A percentile compares a stretch with the other conserved stretches of the same genome.
phyloP scores from a whole-genome alignment of 257 asterid genomes.

The Capsicum baccatum region DNA sequence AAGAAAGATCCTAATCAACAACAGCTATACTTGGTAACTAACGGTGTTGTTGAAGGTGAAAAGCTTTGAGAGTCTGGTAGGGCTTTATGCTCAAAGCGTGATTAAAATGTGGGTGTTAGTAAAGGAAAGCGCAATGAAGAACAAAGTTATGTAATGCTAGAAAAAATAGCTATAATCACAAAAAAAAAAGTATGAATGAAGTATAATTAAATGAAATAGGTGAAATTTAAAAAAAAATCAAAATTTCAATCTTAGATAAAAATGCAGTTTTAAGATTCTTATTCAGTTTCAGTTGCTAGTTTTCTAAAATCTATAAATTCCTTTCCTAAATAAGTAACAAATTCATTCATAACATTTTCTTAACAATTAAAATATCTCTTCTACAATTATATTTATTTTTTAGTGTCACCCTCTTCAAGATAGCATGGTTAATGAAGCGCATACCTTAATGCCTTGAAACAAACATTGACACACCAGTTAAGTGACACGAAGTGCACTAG shows the following conservation, averaged over 20 bases:
- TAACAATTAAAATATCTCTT: not conserved
- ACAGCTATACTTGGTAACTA: not conserved
- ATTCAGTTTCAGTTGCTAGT: not conserved
- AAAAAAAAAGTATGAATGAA: not conserved
- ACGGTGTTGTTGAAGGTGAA: not conserved
- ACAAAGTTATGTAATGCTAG: not conserved
- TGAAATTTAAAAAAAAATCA: not conserved
- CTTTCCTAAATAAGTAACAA: not conserved
- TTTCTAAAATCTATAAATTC: constrained; percentile 10
- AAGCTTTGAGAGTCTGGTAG: not conserved
- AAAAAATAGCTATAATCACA: not conserved
- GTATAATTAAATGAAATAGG: not conserved
- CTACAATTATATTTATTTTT: not conserved
- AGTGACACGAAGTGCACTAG: not conserved
- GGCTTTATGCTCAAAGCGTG: not conserved
- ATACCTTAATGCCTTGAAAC: not conserved
- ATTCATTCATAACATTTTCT: constrained; percentile 2
- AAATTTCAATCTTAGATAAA: constrained; percentile 8
- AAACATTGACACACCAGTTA: not conserved
- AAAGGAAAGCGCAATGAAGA: not conserved
- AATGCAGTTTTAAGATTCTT: not conserved
- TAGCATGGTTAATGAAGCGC: not conserved
- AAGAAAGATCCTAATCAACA: not conserved
- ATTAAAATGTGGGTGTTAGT: not conserved
- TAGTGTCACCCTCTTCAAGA: not conserved